These are phyloP conservation scores for Phytophthora litchii DNA, from an alignment of 352 stramenopile genomes.

Conservation along the genomic window DNA sequence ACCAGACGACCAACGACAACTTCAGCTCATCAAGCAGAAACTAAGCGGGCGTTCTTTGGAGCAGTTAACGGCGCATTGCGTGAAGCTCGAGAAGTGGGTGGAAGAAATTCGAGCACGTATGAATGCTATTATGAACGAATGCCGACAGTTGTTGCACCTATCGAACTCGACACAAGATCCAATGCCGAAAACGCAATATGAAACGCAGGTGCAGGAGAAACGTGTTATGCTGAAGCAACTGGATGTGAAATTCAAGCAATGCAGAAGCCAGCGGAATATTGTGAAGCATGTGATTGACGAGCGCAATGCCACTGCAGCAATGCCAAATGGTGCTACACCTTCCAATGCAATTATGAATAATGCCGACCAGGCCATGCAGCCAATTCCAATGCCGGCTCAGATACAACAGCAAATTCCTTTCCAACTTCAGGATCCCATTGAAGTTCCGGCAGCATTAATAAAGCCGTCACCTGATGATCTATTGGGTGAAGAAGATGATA, in stretches of 20 bases:
- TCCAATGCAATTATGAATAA: slow-evolving; percentile 8
- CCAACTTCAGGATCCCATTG: slow-evolving; percentile 11
- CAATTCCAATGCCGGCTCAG: slow-evolving; percentile 55
- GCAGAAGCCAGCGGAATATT: slow-evolving; percentile 76
- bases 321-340: slow-evolving; percentile 14
- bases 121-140: slow-evolving; percentile 86
- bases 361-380: slow-evolving; percentile 36
- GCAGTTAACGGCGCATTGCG: slow-evolving; percentile 78
- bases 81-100: slow-evolving; percentile 83
- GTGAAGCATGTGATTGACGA: slow-evolving; percentile 83
- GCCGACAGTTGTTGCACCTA: slow-evolving; percentile 74
- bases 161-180: slow-evolving; percentile 77
- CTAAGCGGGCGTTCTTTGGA: slow-evolving; percentile 70
- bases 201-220: slow-evolving; percentile 77
- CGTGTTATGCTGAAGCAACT: slow-evolving; percentile 72
- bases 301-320: slow-evolving; percentile 30
- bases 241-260: slow-evolving; percentile 83
- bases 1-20: slow-evolving; percentile 72
- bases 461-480: slow-evolving; percentile 65
- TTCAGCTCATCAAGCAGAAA: slow-evolving; percentile 77
- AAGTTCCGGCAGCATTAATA: slow-evolving; percentile 1
- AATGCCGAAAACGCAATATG: slow-evolving; percentile 61
- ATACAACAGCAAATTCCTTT: slow-evolving; percentile 37
- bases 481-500: slow-evolving; percentile 55
- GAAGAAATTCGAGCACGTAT: slow-evolving; percentile 82